Evolutionary conservation across 148 eudicot species (phyloP).

Genomic region (Rhododendron henanense): DNA sequence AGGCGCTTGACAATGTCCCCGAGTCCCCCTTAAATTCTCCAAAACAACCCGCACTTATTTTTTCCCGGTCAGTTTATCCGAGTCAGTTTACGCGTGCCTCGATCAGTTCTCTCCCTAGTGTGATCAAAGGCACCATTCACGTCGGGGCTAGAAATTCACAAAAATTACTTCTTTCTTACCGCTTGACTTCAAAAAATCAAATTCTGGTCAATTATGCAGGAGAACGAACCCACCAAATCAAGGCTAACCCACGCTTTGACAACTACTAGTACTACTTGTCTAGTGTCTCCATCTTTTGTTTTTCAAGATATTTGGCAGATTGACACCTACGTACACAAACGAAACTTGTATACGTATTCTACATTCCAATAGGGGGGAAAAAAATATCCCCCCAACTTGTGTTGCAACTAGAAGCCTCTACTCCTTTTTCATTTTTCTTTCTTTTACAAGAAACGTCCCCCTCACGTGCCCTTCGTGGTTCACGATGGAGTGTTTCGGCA

Average conservation of each 20-base stretch:
- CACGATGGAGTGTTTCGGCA: background rate
- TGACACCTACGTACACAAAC: background rate
- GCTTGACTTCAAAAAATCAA: background rate
- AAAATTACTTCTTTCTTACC: too few relatives aligned
- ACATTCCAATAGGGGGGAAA: background rate
- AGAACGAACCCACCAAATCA: too few relatives aligned
- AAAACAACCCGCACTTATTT: too few relatives aligned
- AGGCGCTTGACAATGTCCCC: too few relatives aligned
- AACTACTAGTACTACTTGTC: background rate
- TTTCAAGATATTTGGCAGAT: background rate
- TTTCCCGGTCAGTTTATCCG: too few relatives aligned
- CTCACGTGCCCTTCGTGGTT: background rate
- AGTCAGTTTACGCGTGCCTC: too few relatives aligned
- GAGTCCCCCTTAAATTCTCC: too few relatives aligned
- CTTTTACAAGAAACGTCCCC: background rate
- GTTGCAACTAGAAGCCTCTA: background rate
- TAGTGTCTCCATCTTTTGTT: background rate
- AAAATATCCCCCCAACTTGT: background rate
- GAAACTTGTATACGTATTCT: background rate
- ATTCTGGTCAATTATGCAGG: too few relatives aligned
- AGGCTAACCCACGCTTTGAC: too few relatives aligned
- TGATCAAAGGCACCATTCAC: background rate
- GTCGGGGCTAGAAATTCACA: too few relatives aligned
- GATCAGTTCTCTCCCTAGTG: too few relatives aligned
- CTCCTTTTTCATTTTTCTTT: background rate